Evolutionary conservation across 768 basidiomycete genomes (phyloP).

Genomic region (Psilocybe cyanescens): DNA sequence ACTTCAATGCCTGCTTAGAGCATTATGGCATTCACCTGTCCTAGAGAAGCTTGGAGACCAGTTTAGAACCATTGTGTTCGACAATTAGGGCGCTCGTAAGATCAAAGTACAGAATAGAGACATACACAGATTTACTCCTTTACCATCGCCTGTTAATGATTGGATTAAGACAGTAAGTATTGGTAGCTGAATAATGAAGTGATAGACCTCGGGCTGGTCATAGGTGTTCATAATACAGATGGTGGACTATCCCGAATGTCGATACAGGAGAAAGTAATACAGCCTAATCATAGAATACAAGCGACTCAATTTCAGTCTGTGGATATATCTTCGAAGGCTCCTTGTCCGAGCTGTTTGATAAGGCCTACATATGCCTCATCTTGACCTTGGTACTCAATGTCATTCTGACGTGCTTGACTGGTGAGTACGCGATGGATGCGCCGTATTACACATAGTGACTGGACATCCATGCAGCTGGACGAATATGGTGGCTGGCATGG

Average conservation of each 20-base stretch:
- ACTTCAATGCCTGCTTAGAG: conserved; percentile 2
- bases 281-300: conserved; percentile 57
- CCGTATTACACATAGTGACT: background rate
- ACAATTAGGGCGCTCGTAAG: too few relatives aligned
- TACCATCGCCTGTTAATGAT: too few relatives aligned
- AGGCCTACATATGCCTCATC: conserved; percentile 36
- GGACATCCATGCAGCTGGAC: conserved; percentile 30
- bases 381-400: conserved; percentile 38
- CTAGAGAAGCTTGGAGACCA: background rate
- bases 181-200: too few relatives aligned
- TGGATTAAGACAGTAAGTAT: too few relatives aligned
- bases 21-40: conserved; percentile 1
- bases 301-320: conserved; percentile 43
- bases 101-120: too few relatives aligned
- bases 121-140: too few relatives aligned
- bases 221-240: background rate
- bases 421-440: conserved; percentile 17
- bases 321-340: conserved; percentile 26
- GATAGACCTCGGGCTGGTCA: too few relatives aligned
- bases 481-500: conserved; percentile 36
- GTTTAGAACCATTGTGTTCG: too few relatives aligned
- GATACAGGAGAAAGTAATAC: too few relatives aligned
- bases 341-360: conserved; percentile 17
- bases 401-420: conserved; percentile 35
- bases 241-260: background rate